Evolutionary conservation across 1,284 basidiomycete species (phyloP).

Genomic region (Flammula alnicola): DNA sequence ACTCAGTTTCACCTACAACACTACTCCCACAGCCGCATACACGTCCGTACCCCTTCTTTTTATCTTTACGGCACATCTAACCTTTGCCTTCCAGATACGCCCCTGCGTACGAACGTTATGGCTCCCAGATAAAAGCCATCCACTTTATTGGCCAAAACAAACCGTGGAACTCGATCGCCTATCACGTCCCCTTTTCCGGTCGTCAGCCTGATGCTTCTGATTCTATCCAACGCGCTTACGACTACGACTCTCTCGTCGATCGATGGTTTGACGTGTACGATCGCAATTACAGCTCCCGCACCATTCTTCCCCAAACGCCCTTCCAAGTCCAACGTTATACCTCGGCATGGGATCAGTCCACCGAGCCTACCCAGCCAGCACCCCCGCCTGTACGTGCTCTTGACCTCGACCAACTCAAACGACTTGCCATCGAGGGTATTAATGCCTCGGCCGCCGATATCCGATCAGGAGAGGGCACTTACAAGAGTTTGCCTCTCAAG

Average conservation of each 20-base stretch:
- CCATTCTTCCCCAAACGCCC: conserved; percentile 42
- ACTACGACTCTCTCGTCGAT: conserved; percentile 81
- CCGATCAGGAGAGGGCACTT: conserved; percentile 64
- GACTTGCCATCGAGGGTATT: conserved; percentile 67
- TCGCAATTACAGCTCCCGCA: conserved; percentile 72
- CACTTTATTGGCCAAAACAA: conserved; percentile 97
- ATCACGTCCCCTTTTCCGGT: conserved; percentile 61
- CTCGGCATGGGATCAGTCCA: conserved; percentile 71
- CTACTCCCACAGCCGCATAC: conserved; percentile 96
- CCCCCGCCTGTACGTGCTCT: conserved; percentile 40
- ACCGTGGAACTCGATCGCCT: conserved; percentile 83
- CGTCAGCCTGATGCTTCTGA: conserved; percentile 28
- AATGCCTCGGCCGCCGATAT: conserved; percentile 30
- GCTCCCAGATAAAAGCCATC: conserved; percentile 84
- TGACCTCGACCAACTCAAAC: conserved; percentile 72
- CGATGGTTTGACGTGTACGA: conserved; percentile 94
- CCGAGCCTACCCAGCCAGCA: conserved; percentile 26
- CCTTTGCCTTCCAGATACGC: conserved; percentile 73
- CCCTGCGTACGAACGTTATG: conserved; percentile 93
- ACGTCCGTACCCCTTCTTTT: conserved; percentile 64
- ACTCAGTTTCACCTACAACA: conserved; percentile 96
- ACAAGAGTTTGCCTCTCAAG: conserved; percentile 80
- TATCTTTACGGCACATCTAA: conserved; percentile 27
- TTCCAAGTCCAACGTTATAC: conserved; percentile 76
- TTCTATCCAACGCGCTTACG: conserved; percentile 53